These are phyloP conservation scores for Albifimbria verrucaria DNA, from an alignment of 2,329 filamentous ascomycete genomes.

Conservation along the genomic window DNA sequence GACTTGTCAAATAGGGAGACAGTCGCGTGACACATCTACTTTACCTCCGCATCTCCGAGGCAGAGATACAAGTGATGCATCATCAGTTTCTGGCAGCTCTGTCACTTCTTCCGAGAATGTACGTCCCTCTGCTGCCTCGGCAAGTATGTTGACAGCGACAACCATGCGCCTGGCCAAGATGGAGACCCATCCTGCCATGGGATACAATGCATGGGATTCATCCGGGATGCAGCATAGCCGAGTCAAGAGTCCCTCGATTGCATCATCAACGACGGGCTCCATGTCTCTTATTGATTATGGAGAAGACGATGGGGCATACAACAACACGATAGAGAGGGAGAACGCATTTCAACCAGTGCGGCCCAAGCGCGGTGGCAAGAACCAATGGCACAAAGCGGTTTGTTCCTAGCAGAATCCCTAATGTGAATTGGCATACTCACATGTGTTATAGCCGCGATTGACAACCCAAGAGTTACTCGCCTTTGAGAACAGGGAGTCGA, in stretches of 20 bases:
- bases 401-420: background rate
- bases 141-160: slow-evolving; percentile 26
- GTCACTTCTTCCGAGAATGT: background rate
- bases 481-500: background rate
- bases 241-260: slow-evolving; percentile 19
- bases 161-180: slow-evolving; percentile 17
- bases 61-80: background rate
- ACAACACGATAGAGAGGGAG: background rate
- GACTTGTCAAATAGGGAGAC: background rate
- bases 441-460: background rate
- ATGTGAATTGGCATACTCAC: background rate
- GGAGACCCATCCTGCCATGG: slow-evolving; percentile 4
- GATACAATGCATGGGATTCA: slow-evolving; percentile 30
- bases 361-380: slow-evolving; percentile 4
- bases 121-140: background rate
- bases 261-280: slow-evolving; percentile 11
- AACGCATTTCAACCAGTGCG: background rate
- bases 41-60: slow-evolving; percentile 6
- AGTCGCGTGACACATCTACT: background rate
- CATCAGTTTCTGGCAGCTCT: background rate
- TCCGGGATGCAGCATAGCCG: slow-evolving; percentile 16
- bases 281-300: slow-evolving; percentile 9
- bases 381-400: slow-evolving; percentile 21
- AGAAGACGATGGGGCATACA: background rate
- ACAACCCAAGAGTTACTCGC: background rate